These are phyloP conservation scores for Fusarium napiforme DNA, from an alignment of 2,329 filamentous ascomycete genomes.

Conservation along the genomic window DNA sequence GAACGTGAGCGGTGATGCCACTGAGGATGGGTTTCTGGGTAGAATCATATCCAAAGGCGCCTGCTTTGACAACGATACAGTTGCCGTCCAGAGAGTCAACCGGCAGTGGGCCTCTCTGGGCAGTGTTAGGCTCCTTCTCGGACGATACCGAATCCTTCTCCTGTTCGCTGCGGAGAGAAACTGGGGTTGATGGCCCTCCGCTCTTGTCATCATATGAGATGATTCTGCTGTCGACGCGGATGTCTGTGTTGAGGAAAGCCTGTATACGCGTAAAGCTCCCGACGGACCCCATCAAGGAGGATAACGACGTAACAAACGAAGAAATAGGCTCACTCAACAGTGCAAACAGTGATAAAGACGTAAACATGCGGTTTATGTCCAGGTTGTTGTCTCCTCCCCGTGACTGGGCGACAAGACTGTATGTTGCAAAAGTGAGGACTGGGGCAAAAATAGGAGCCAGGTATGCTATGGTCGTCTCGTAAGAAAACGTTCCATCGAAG, in stretches of 20 bases:
- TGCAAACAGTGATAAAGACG: conserved; percentile 28
- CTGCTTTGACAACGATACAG: background rate
- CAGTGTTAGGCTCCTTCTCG: background rate
- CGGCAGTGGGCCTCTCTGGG: too few species aligned
- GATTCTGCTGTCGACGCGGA: conserved; percentile 4
- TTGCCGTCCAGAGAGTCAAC: background rate
- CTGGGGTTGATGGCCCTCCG: background rate
- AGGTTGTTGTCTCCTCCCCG: conserved; percentile 6
- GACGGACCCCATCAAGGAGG: conserved; percentile 29
- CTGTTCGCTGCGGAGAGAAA: background rate
- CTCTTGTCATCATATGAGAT: background rate
- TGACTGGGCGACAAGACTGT: conserved; percentile 27
- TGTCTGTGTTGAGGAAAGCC: conserved; percentile 21
- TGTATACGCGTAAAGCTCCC: conserved; percentile 34
- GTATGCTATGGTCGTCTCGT: conserved; percentile 3
- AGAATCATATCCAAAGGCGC: conserved; percentile 22
- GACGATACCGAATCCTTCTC: background rate
- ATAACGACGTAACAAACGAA: conserved; percentile 19
- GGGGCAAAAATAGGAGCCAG: conserved; percentile 34
- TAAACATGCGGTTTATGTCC: conserved; percentile 34
- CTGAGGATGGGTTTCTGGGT: conserved; percentile 9
- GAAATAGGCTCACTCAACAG: conserved; percentile 23
- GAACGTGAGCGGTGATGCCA: conserved; percentile 5
- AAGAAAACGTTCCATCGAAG: background rate
- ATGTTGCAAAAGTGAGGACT: conserved; percentile 22